These are phyloP conservation scores for Mycena filopes DNA, from an alignment of 768 basidiomycete genomes.

Conservation along the genomic window DNA sequence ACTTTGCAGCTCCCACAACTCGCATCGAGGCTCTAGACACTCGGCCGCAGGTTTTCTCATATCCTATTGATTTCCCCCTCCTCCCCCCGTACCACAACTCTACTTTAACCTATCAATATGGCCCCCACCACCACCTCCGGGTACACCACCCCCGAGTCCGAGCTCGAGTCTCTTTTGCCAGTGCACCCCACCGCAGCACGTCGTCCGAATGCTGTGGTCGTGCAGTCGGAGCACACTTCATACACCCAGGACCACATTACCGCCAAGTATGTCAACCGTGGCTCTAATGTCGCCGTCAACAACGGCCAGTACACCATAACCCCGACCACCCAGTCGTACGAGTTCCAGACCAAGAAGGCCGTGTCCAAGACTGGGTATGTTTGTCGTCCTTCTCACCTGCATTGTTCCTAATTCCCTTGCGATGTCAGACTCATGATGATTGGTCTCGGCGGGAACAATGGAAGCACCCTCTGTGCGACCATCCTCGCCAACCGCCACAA, in stretches of 20 bases:
- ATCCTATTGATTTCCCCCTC: conserved; percentile 49
- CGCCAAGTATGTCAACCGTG: conserved; percentile 84
- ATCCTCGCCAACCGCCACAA: conserved; percentile 96
- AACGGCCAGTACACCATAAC: conserved; percentile 83
- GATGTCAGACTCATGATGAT: conserved; percentile 89
- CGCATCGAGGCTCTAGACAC: conserved; percentile 89
- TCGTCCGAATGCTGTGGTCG: conserved; percentile 78
- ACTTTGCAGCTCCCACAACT: conserved; percentile 89
- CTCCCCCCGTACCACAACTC: conserved; percentile 41
- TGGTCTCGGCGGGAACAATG: conserved; percentile 98
- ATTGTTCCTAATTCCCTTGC: conserved; percentile 19
- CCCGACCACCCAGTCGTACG: conserved; percentile 82
- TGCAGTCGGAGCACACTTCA: conserved; percentile 82
- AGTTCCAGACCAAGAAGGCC: conserved; percentile 90
- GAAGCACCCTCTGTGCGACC: conserved; percentile 92
- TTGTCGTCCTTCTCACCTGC: conserved; percentile 10
- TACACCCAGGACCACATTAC: conserved; percentile 89
- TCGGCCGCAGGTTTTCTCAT: conserved; percentile 75
- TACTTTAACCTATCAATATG: conserved; percentile 52
- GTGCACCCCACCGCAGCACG: conserved; percentile 90
- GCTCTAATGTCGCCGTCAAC: conserved; percentile 73
- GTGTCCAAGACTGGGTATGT: conserved; percentile 93
- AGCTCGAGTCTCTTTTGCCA: conserved; percentile 73
- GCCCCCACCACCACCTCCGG: conserved; percentile 71
- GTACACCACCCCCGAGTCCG: conserved; percentile 76